Base-by-base conservation (phyloP, 2,329 filamentous ascomycete species). In the Fonsecaea nubica region DNA sequence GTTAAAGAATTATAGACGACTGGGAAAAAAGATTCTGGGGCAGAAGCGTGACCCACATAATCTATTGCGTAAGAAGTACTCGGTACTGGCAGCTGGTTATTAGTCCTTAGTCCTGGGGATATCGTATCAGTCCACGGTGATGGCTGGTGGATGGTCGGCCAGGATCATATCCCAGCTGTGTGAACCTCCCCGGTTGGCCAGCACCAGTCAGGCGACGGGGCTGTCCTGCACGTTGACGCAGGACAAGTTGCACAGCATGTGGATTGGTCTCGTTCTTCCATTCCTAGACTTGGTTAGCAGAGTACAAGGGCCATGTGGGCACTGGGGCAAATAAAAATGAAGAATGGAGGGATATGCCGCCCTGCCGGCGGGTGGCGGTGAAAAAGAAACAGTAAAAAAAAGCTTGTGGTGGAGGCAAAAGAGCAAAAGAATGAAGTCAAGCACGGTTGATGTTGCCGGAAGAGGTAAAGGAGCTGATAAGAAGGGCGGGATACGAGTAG, bases 371-470 rank as follows among this genome's bases (percentile, higher is more conserved):
- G 52, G 53, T 52, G 54, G 61, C 61, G 61, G 61, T 63, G 61
- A 63, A 58, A 58, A 58, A 63, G 53, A 36, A 55, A 36, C 15
- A 30, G 32, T 42, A 3, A 13, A 38, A 33, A 2, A 12, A 9
- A 32, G 30, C 30, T 36, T 13, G 3, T 3, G 15, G 61, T 57
- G 61, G 61, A 58, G 61, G 32, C 53, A 45, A 63, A 32, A 36
- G n/a, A 15, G n/a, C 13, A 35, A 36, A n/a, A 42, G n/a, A 35
- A 33, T 30, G 8, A 45, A 50, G 35, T 21, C 35, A 33, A 55
- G 21, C 25, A 32, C 13, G 61, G 65, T 64, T 64, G 32, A 8
- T 48, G 38, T 63, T 65, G 40, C 65, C 58, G n/a, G 58, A 68
- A 65, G 18, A 59, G 65, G 65, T 59, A 33, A 21, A 61, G 45